Base-by-base conservation (phyloP, 2,329 filamentous ascomycete species). In the Ascochyta clinopodiicola region DNA sequence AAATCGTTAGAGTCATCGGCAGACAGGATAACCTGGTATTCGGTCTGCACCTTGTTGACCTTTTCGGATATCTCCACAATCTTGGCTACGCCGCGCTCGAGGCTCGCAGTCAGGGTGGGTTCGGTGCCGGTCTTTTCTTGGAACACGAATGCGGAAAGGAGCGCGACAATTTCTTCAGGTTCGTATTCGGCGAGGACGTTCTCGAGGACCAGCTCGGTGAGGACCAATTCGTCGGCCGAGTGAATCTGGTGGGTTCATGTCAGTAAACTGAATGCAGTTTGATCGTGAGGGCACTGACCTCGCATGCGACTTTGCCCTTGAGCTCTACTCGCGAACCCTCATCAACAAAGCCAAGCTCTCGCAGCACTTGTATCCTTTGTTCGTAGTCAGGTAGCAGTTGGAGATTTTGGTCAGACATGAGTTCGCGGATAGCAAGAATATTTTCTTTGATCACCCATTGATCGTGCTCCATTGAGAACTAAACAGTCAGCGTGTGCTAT, bases 231-330 rank as follows among this genome's bases (percentile, higher is more conserved):
- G 72, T 98, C 94, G 17, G 93, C 93, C 0, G 94, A 97, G 77
- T 98, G 95, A 57, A 99, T 94, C 79, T 84, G 60, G 62, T 40
- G 63, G 58, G 27, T 36, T 37, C 32, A 31, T 45, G 55, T 35
- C 27, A 43, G 45, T 29, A 36, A 37, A 31, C 7, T 31, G 21
- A 22, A 17, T 21, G 24, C 27, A 37, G 21, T 3, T 13, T n/a
- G 39, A 12, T 25, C n/a, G 31, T 25, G 31, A 36, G 40, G 32
- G 17, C 31, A 47, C 73, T 62, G 72, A 84, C 82, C 77, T 99
- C 95, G 78, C 95, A 99, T 4, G 95, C 95, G 21, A 99, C 95
- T 76, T 98, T 98, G 76, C 95, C 95, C 78, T 99, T 99, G 60
- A 99, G 85, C 78, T 96, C 91, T 35, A 99, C 96, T 21, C 94